These are phyloP conservation scores for Parastagonospora avenae DNA, from an alignment of 2,329 filamentous ascomycete genomes.

Conservation along the genomic window DNA sequence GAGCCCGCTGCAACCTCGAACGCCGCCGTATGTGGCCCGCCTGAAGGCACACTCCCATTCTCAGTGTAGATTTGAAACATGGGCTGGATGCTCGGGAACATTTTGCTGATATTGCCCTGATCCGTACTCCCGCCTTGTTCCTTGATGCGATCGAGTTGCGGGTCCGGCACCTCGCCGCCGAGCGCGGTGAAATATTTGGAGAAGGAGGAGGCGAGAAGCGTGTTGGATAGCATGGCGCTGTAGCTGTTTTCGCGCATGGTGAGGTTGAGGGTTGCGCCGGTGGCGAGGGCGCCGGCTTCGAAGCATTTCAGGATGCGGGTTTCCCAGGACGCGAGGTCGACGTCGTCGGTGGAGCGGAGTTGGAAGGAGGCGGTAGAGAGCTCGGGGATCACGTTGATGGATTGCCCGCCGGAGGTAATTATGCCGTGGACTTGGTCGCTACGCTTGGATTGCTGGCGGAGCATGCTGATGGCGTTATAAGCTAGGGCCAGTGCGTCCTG, in stretches of 20 bases:
- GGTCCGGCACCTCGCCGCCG: slow-evolving; percentile 7
- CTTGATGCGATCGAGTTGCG: slow-evolving; percentile 5
- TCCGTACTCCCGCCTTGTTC: slow-evolving; percentile 15
- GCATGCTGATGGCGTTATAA: slow-evolving; percentile 15
- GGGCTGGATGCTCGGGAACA: slow-evolving; percentile 20
- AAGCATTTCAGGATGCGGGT: slow-evolving; percentile 15
- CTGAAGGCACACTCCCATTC: slow-evolving; percentile 11
- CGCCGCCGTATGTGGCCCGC: slow-evolving; percentile 16
- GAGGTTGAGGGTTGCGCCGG: slow-evolving; percentile 14
- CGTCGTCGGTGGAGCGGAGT: slow-evolving; percentile 14
- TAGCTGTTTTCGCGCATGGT: slow-evolving; percentile 17
- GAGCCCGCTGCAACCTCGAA: slow-evolving; percentile 20
- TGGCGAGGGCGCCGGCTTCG: slow-evolving; percentile 14
- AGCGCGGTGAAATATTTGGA: slow-evolving; percentile 6
- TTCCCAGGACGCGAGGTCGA: slow-evolving; percentile 7
- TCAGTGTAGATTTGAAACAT: slow-evolving; percentile 19
- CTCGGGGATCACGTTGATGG: slow-evolving; percentile 16
- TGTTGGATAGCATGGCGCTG: slow-evolving; percentile 14
- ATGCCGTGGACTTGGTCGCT: slow-evolving; percentile 23
- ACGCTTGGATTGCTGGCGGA: slow-evolving; percentile 17
- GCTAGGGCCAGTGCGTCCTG: slow-evolving; percentile 23
- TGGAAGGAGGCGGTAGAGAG: slow-evolving; percentile 10
- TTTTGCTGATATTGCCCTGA: slow-evolving; percentile 22
- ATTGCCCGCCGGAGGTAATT: slow-evolving; percentile 11
- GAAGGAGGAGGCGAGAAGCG: slow-evolving; percentile 12